phyloP scores from a whole-genome alignment of 2,329 filamentous ascomycete genomes.

The Stemphylium beticola region DNA sequence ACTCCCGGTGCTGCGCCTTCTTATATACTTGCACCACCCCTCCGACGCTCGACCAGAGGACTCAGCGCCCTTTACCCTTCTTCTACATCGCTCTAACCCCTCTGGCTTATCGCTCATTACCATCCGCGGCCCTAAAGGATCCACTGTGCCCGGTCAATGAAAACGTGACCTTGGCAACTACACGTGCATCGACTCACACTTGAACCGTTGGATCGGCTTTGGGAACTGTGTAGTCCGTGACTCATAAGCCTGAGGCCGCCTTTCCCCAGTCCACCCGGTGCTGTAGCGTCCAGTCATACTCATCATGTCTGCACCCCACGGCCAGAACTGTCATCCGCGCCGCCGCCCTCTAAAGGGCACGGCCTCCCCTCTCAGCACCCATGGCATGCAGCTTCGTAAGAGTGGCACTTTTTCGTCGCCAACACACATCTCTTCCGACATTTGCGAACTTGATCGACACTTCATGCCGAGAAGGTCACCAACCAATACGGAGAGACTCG shows the following conservation, averaged over 20 bases:
- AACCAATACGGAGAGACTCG: constrained; percentile 56
- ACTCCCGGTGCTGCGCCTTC: constrained; percentile 44
- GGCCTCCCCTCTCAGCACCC: constrained; percentile 44
- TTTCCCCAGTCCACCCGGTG: constrained; percentile 31
- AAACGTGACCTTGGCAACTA: constrained; percentile 30
- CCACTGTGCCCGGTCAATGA: constrained; percentile 29
- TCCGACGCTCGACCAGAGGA: constrained; percentile 29
- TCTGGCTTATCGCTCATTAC: constrained; percentile 15
- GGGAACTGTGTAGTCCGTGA: constrained; percentile 38
- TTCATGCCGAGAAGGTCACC: constrained; percentile 56
- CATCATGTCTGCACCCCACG: constrained; percentile 48
- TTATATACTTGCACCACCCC: constrained; percentile 36
- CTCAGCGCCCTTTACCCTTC: constrained; percentile 39
- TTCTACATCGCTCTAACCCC: constrained; percentile 12
- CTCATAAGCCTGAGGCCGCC: constrained; percentile 44
- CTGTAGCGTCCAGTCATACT: constrained; percentile 40
- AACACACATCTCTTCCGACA: constrained; percentile 45
- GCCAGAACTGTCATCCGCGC: constrained; percentile 54
- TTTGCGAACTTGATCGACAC: constrained; percentile 48
- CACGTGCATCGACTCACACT: constrained; percentile 29
- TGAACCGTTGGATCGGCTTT: constrained; percentile 33
- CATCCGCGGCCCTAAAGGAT: constrained; percentile 13
- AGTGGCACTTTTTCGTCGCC: constrained; percentile 57
- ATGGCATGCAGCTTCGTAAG: constrained; percentile 56
- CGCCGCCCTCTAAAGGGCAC: constrained; percentile 53